A percentile compares a stretch with the other conserved stretches of the same genome.
Evolutionary conservation across 202 grass and related monocot genomes (phyloP).

Genomic region (Thinopyrum obtusiflorum): DNA sequence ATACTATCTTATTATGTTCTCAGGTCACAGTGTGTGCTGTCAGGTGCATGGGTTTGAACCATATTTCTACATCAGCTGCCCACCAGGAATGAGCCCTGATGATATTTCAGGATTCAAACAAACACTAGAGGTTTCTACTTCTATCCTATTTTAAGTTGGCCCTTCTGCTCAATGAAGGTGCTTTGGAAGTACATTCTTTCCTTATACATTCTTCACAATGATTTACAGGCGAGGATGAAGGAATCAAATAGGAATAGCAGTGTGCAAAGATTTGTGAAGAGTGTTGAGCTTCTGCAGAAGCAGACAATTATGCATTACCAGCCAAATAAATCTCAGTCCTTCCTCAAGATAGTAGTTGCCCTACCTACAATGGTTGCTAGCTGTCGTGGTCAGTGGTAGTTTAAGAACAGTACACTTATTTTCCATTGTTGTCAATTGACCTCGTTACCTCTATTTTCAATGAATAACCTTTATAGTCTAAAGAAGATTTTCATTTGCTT

Average conservation of each 20-base stretch:
- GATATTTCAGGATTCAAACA: slow-evolving; percentile 91
- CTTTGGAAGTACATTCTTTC: slow-evolving; percentile 22
- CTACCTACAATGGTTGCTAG: slow-evolving; percentile 96
- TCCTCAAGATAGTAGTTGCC: slow-evolving; percentile 94
- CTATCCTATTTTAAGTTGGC: neutral
- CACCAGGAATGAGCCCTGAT: slow-evolving; percentile 80
- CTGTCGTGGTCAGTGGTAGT: slow-evolving; percentile 72
- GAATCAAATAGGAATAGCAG: slow-evolving; percentile 96
- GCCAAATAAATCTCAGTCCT: slow-evolving; percentile 65
- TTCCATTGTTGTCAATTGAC: slow-evolving; percentile 17
- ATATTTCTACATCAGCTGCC: slow-evolving; percentile 90
- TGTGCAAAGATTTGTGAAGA: slow-evolving; percentile 84
- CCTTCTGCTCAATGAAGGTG: slow-evolving; percentile 11
- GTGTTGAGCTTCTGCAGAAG: slow-evolving; percentile 85
- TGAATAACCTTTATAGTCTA: slow-evolving; percentile 17
- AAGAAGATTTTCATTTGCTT: slow-evolving; percentile 26
- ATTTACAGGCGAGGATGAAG: slow-evolving; percentile 75
- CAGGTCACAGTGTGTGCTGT: slow-evolving; percentile 94
- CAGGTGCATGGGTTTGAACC: slow-evolving; percentile 96
- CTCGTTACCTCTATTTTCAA: slow-evolving; percentile 3
- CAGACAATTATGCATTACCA: slow-evolving; percentile 99
- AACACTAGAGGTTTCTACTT: slow-evolving; percentile 65
- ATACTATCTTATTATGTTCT: slow-evolving; percentile 24
- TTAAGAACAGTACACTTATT: neutral
- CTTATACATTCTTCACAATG: slow-evolving; percentile 41